Base-by-base conservation (phyloP, 2,329 filamentous ascomycete genomes). In the Sclerotinia subarctica region DNA sequence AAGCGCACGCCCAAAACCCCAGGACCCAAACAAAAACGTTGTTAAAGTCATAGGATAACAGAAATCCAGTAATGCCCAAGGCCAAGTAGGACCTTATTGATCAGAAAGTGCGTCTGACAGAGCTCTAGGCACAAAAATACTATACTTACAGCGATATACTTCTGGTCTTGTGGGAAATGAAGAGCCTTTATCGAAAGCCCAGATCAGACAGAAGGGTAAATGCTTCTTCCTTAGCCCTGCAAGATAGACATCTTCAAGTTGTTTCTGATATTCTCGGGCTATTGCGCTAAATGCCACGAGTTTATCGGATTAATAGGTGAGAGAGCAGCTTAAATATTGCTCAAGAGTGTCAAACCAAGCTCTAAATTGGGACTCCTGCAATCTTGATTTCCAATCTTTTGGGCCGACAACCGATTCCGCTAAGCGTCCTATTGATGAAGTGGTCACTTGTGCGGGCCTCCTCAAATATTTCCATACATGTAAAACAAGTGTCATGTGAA, bases 351-450 rank as follows among this genome's bases (percentile, higher is more conserved):
- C 21, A 8, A 3, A 11, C 32, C 53, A 57, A 38, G 42, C 5
- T 1, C 17, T 3, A n/a, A 10, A 5, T 38, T 11, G 19, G 6
- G 1, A 4, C 0, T 0, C 21, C n/a, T 17, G 11, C 2, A 57
- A 38, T 7, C 21, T 11, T 3, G 21, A 38, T 42, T 24, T 57
- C 53, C 32, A 38, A n/a, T 42, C 32, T 17, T 42, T 57, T 5
- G 5, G 5, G 35, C 13, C 35, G 10, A 38, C 35, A 38, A 38
- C 29, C 29, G 29, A 29, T 29, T 29, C 29, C 29, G 29, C 29
- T 5, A 29, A 29, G 29, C 29, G 2, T 29, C 29, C 5, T 5
- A 29, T 29, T 29, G 29, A n/a, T n/a, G n/a, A n/a, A n/a, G n/a
- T n/a, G n/a, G n/a, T n/a, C n/a, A n/a, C n/a, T n/a, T n/a, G n/a